Evolutionary conservation across 2,329 filamentous ascomycete genomes (phyloP).

Genomic region (Alternaria viburni): DNA sequence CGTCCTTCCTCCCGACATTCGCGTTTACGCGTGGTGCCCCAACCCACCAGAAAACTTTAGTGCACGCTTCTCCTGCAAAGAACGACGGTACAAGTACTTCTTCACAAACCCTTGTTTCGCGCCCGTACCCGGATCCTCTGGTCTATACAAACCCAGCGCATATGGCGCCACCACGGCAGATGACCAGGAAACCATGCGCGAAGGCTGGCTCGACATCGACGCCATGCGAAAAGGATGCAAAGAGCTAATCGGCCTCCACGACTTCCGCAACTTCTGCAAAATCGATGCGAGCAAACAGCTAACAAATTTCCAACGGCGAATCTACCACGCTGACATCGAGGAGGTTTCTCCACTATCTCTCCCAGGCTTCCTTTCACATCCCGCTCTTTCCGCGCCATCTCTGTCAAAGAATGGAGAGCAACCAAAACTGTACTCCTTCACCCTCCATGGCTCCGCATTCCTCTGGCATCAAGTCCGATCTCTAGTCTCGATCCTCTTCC

Average conservation of each 20-base stretch:
- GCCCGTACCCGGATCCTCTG: constrained; percentile 65
- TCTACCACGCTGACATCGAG: constrained; percentile 81
- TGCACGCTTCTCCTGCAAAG: constrained; percentile 89
- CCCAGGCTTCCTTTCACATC: constrained; percentile 36
- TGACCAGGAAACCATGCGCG: constrained; percentile 24
- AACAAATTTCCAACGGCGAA: constrained; percentile 77
- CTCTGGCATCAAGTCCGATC: constrained; percentile 98
- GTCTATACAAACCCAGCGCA: constrained; percentile 49
- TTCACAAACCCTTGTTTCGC: constrained; percentile 92
- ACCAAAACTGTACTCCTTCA: constrained; percentile 82
- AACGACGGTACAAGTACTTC: constrained; percentile 94
- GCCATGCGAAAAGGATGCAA: constrained; percentile 85
- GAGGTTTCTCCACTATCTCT: constrained; percentile 37
- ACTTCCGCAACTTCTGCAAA: constrained; percentile 98
- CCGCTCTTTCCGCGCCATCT: constrained; percentile 24
- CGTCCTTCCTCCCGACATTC: constrained; percentile 86
- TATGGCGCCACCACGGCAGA: neutral
- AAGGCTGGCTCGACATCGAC: constrained; percentile 83
- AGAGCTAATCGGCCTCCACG: constrained; percentile 80
- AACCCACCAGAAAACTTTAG: constrained; percentile 79
- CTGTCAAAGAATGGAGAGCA: neutral
- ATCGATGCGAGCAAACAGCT: constrained; percentile 90
- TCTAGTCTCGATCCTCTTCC: constrained; percentile 91
- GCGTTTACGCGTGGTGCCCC: constrained; percentile 91
- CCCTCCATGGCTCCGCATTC: constrained; percentile 88